phyloP scores from a whole-genome alignment of 331 rosid species.

The Erythrophleum ivorense region DNA sequence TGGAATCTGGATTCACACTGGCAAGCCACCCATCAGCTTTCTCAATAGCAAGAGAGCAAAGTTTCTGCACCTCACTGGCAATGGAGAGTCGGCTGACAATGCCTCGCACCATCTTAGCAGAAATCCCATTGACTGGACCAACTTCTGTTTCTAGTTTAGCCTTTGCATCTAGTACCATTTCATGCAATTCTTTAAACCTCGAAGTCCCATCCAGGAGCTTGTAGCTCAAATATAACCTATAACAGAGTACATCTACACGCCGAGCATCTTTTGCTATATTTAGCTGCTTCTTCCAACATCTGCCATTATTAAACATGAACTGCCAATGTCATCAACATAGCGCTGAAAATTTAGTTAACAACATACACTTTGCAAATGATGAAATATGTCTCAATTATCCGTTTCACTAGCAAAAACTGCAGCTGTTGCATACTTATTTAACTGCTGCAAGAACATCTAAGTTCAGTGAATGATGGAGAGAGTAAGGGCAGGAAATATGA shows the following conservation, averaged over 20 bases:
- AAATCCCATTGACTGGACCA: slow-evolving; percentile 80
- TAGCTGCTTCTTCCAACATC: slow-evolving; percentile 94
- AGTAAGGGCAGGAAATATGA: slow-evolving; percentile 7
- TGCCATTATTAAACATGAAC: slow-evolving; percentile 53
- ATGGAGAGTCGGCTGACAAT: slow-evolving; percentile 92
- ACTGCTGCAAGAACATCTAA: slow-evolving; percentile 10
- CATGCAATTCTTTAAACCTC: slow-evolving; percentile 78
- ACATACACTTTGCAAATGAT: slow-evolving; percentile 28
- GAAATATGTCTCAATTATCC: neutral
- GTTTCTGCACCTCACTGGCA: slow-evolving; percentile 78
- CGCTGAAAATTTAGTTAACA: slow-evolving; percentile 31
- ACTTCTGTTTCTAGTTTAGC: slow-evolving; percentile 79
- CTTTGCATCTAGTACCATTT: slow-evolving; percentile 75
- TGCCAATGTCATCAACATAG: slow-evolving; percentile 39
- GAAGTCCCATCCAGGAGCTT: slow-evolving; percentile 85
- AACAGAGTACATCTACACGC: slow-evolving; percentile 82
- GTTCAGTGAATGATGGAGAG: neutral
- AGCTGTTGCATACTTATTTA: slow-evolving; percentile 2
- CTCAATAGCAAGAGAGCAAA: slow-evolving; percentile 87
- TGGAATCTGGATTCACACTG: slow-evolving; percentile 53
- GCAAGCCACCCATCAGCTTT: slow-evolving; percentile 81
- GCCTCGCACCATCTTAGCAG: slow-evolving; percentile 90
- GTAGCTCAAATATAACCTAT: slow-evolving; percentile 83
- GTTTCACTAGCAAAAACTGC: slow-evolving; percentile 28
- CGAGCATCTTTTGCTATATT: slow-evolving; percentile 87